Evolutionary conservation across 352 stramenopile genomes (phyloP), one percentile per base, ranked within the genome.

Genomic region (Albugo candida): DNA sequence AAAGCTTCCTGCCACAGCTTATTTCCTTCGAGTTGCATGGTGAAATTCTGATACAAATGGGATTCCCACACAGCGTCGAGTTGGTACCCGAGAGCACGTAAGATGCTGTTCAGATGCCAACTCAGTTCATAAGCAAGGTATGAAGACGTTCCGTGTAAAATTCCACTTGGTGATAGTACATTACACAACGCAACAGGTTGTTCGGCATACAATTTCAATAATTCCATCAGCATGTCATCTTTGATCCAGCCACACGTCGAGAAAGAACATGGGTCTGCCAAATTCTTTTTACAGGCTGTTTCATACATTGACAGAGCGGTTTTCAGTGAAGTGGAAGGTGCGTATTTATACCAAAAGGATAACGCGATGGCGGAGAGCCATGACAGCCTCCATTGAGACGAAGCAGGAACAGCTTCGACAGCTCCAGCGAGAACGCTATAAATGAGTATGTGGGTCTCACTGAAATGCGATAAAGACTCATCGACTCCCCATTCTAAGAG

Each of bases 31-130:
- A 92, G 57, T 56, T 88, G 70, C 11, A 66, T 63, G 38, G 89
- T 79, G 24, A 84, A 92, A 55, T 83, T 81, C 18, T 82, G 71
- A 27, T 83, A 66, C 27, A 89, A 67, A 52, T 86, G 69, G 6
- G 76, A 81, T 49, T 85, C 66, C 66, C 69, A 82, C 42, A 83
- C 67, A 4, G 66, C 64, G 37, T 82, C 68, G 44, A 84, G 61
- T 35, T 81, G 73, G 55, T 81, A 84, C 20, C 72, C 74, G 44
- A 86, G 61, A 11, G 74, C 67, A 31, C 61, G 73, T 18, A 89
- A 56, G 42, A 86, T 65, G 21, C 63, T 79, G 49, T 85, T 59
- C 43, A 89, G 56, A 44, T 89, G 76, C 73, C 73, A 89, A 39
- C 63, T 72, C 31, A 81, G 49, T 55, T 86, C 79, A 47, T 86